Evolutionary conservation across 345 rosid species (phyloP).

Genomic region (Eutrema heterophyllum): DNA sequence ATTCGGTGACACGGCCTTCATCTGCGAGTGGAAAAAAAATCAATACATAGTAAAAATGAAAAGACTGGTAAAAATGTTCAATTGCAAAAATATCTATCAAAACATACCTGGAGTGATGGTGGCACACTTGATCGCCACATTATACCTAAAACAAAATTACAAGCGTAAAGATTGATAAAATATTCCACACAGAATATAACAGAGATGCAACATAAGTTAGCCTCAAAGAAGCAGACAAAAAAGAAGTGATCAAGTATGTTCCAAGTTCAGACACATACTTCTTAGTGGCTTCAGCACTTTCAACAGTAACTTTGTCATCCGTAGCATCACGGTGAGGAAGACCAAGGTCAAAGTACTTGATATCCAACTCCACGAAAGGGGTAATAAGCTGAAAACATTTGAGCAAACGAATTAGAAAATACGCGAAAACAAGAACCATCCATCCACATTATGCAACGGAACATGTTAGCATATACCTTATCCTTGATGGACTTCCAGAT

Average conservation of each 20-base stretch:
- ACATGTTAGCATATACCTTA: slow-evolving; percentile 43
- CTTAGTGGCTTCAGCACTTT: slow-evolving; percentile 72
- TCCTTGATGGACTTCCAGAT: slow-evolving; percentile 96
- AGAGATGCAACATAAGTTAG: background rate
- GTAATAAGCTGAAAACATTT: slow-evolving; percentile 65
- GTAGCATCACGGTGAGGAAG: slow-evolving; percentile 67
- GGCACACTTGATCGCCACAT: slow-evolving; percentile 98
- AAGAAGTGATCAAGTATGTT: background rate
- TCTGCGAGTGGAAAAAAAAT: slow-evolving; percentile 37
- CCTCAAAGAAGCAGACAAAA: background rate
- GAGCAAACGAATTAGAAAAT: background rate
- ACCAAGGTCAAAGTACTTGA: slow-evolving; percentile 69
- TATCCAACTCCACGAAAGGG: slow-evolving; percentile 74
- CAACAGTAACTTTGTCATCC: slow-evolving; percentile 56
- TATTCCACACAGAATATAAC: background rate
- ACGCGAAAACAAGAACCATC: background rate
- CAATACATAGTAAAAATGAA: background rate
- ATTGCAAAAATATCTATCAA: background rate
- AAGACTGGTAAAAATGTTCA: background rate
- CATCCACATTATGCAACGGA: background rate
- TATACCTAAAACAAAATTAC: slow-evolving; percentile 50
- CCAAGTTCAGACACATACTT: slow-evolving; percentile 37
- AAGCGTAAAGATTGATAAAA: background rate
- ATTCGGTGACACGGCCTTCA: slow-evolving; percentile 89
- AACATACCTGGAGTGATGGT: slow-evolving; percentile 91